phyloP scores from a whole-genome alignment of 78 protist genomes.

The Emiliania huxleyi region DNA sequence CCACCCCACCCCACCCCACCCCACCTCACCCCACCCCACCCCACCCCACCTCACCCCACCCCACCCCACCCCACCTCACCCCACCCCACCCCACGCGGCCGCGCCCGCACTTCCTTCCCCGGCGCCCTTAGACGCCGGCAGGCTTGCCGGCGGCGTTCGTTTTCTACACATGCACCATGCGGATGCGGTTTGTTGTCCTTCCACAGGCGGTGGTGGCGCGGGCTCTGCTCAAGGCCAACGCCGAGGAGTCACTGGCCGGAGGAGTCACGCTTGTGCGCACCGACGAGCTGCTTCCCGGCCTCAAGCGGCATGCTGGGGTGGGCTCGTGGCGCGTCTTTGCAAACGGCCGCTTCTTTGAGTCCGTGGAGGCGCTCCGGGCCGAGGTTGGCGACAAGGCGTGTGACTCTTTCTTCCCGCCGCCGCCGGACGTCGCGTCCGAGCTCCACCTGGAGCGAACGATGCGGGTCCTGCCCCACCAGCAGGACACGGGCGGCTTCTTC shows the following conservation, averaged over 20 bases:
- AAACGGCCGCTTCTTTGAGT: neutral
- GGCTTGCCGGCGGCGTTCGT: too few relatives aligned
- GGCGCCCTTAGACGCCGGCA: too few relatives aligned
- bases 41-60: too few relatives aligned
- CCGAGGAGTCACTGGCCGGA: too few relatives aligned
- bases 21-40: too few relatives aligned
- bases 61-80: too few relatives aligned
- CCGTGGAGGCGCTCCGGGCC: neutral
- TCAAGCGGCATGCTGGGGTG: neutral
- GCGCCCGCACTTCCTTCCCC: too few relatives aligned
- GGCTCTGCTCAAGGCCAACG: too few relatives aligned
- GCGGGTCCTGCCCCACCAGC: conserved; percentile 65
- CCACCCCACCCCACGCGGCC: too few relatives aligned
- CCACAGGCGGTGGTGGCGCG: conserved; percentile 31
- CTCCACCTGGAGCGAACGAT: conserved; percentile 13
- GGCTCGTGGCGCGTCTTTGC: neutral
- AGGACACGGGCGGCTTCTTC: conserved; percentile 78
- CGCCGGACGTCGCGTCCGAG: neutral
- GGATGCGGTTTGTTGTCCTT: too few relatives aligned
- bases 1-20: neutral
- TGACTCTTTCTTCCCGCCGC: conserved; percentile 13
- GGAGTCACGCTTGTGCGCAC: neutral
- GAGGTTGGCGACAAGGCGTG: neutral
- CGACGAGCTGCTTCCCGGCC: neutral
- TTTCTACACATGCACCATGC: too few relatives aligned